Base-by-base conservation (phyloP, 2,329 filamentous ascomycete species). In the Colletotrichum sublineola region DNA sequence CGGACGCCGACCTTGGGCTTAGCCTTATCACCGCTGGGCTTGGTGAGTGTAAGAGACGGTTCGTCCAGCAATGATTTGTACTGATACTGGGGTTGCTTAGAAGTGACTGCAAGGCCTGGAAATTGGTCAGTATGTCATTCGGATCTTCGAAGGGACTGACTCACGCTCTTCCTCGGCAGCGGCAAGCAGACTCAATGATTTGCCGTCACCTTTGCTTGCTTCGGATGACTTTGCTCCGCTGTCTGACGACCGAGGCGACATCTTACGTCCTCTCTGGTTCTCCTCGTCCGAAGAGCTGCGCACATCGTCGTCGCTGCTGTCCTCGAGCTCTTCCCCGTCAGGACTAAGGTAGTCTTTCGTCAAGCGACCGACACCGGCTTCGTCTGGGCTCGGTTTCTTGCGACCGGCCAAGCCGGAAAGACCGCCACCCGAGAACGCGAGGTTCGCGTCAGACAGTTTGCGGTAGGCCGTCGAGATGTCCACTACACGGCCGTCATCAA, bases 131-230 rank as follows among this genome's bases (percentile, higher is more conserved):
- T 44, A 53, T 44, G 5, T 33, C 20, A 14, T 38, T 8, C 9
- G 12, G 8, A 20, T 11, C 31, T 56, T 60, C 48, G n/a, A 56
- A n/a, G 14, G 24, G 2, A 12, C 24, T 20, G 42, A 87, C 92
- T 78, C 86, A 94, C 94, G 89, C 79, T 96, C 93, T 86, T 94
- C 92, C 79, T 96, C 92, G 0, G 92, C 91, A 8, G 92, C 93
- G 50, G 92, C 93, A 65, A 95, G 83, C 68, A 95, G 80, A 77
- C 91, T 94, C 78, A 86, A 83, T 0, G 87, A 84, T 76, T 84
- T 85, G 71, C 82, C 82, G 74, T 81, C 78, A 75, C 81, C 74
- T 33, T 81, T 82, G 33, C 82, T 81, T 6, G 78, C 77, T 5
- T 81, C 79, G 29, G 81, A 78, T 55, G 77, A 75, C 68, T 82